phyloP scores from a whole-genome alignment of 345 rosid species.

The Viola odorata region DNA sequence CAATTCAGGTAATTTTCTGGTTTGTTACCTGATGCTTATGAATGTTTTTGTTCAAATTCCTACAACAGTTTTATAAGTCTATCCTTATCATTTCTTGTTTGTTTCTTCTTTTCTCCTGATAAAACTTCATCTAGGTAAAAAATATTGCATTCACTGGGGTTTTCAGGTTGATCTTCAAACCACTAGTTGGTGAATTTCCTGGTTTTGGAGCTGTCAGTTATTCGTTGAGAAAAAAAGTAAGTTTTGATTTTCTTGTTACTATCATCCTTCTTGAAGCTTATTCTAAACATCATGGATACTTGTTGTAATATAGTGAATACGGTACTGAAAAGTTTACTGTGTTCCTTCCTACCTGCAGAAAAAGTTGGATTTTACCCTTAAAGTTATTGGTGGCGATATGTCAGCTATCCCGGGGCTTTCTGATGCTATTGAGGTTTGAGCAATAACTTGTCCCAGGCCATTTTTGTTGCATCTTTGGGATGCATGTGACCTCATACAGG shows the following conservation, averaged over 20 bases:
- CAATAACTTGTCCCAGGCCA: neutral
- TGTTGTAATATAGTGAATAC: no score
- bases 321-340: no score
- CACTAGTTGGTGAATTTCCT: slow-evolving; percentile 74
- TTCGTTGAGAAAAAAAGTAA: slow-evolving; percentile 73
- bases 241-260: neutral
- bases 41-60: neutral
- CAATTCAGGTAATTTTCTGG: slow-evolving; percentile 53
- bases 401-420: slow-evolving; percentile 81
- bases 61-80: neutral
- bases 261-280: no score
- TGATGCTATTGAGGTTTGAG: slow-evolving; percentile 73
- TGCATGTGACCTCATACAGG: neutral
- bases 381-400: slow-evolving; percentile 71
- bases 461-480: neutral
- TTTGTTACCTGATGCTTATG: no score
- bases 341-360: slow-evolving; percentile 36
- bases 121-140: slow-evolving; percentile 53
- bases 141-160: slow-evolving; percentile 85
- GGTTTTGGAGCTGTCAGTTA: slow-evolving; percentile 85
- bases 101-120: neutral
- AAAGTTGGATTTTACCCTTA: slow-evolving; percentile 70
- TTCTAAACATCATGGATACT: no score
- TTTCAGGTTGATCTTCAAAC: slow-evolving; percentile 88
- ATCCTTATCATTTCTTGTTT: slow-evolving; percentile 3